Evolutionary conservation across 2,329 filamentous ascomycete species (phyloP), one percentile per base, ranked within the genome.

Genomic region (Penicillium sp.): DNA sequence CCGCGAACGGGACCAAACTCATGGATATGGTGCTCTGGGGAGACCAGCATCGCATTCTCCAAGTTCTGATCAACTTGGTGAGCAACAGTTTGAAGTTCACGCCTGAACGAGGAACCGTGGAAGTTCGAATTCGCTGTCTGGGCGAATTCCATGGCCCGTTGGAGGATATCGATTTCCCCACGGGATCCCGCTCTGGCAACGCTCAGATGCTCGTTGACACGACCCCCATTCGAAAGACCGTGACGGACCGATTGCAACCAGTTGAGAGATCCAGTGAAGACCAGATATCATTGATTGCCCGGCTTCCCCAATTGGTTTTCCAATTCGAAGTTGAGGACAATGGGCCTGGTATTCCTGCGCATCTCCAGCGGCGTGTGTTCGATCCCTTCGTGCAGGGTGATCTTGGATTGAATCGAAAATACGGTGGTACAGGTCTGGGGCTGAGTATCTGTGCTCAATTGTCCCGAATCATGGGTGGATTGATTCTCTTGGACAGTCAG

Each of bases 351-450:
- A 95, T 95, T 47, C 82, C 88, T 0, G 79, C 83, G 5, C 73
- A 85, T 54, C 80, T 94, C 66, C 88, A 90, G 58, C 76, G 87
- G 48, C 84, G 84, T 56, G 88, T 96, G 8, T 96, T 96, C 64
- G 90, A 95, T 66, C 90, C 90, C 0, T 96, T 96, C 62, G 87
- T 95, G 0, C 90, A 96, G 67, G 90, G 87, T n/a, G 90, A 95
- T 63, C 73, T 93, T 1, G 87, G 89, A 1, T 72, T 96, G 12
- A 94, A 86, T 72, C 94, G 89, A 67, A 93, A 93, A 62, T 94
- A 85, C 63, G 89, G 89, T 13, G 90, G 90, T 12, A 95, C 90
- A 1, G 90, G 90, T 4, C 73, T 95, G 1, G 90, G 90, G 1
- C 68, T 96, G 46, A 91, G 86, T 61, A 96, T 96, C 59, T 95